phyloP scores from a whole-genome alignment of 192 early-diverging fungal genomes.

The Rhizoclosmatium sp. region DNA sequence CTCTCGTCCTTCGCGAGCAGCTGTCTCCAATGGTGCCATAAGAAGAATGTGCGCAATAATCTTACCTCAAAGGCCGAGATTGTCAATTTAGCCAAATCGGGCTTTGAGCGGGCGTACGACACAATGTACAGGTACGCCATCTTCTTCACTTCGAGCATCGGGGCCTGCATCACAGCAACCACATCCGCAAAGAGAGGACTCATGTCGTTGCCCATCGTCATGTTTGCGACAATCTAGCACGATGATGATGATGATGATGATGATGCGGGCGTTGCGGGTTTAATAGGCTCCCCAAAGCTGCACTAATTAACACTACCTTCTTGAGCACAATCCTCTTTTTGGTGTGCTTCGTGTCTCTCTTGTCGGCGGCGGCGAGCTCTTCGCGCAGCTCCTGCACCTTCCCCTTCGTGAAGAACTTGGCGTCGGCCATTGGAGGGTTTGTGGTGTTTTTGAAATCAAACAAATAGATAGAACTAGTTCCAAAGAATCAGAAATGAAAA shows the following conservation, averaged over 20 bases:
- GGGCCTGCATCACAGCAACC: constrained; percentile 99
- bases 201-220: constrained; percentile 99
- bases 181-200: constrained; percentile 94
- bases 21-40: no score
- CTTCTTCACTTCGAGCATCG: constrained; percentile 97
- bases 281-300: constrained; percentile 30
- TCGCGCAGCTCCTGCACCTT: constrained; percentile 89
- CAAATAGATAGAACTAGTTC: not conserved
- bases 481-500: no score
- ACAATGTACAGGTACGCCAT: constrained; percentile 97
- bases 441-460: not conserved
- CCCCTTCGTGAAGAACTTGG: constrained; percentile 59
- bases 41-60: not conserved
- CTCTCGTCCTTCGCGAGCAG: no score
- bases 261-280: not conserved
- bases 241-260: not conserved
- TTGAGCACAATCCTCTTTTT: constrained; percentile 89
- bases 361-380: constrained; percentile 83
- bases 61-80: constrained; percentile 97
- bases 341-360: constrained; percentile 79
- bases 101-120: constrained; percentile 96
- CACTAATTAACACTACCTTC: constrained; percentile 55
- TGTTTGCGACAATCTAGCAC: constrained; percentile 94
- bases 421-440: constrained; percentile 19
- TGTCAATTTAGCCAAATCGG: constrained; percentile 95